These are phyloP conservation scores for Aspergillus sp. DNA, from an alignment of 2,329 filamentous ascomycete species.

Conservation along the genomic window DNA sequence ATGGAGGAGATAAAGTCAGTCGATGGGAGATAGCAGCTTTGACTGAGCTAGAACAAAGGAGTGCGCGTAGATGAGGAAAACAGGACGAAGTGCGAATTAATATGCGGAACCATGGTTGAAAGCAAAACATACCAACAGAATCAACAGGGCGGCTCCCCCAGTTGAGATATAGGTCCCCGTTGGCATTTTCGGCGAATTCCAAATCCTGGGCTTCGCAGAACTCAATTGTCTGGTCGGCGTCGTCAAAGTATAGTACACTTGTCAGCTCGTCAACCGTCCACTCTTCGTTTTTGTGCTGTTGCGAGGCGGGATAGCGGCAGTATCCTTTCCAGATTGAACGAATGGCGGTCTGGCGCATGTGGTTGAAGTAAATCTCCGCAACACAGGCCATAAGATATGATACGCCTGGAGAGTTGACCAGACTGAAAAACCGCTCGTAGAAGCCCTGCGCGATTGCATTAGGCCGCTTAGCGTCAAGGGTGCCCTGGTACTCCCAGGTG, in stretches of 20 bases:
- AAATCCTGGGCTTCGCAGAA: conserved; percentile 62
- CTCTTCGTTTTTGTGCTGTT: conserved; percentile 55
- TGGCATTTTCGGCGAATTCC: conserved; percentile 50
- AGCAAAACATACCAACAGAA: conserved; percentile 50
- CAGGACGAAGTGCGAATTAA: conserved; percentile 16
- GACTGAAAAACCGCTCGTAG: conserved; percentile 61
- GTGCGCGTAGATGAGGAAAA: conserved; percentile 4
- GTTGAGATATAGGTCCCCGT: conserved; percentile 57
- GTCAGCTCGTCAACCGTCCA: conserved; percentile 61
- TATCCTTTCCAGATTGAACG: conserved; percentile 60
- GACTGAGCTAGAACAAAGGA: background rate
- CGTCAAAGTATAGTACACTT: conserved; percentile 59
- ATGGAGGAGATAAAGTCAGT: conserved; percentile 25
- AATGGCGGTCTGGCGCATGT: conserved; percentile 61
- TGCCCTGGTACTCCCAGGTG: conserved; percentile 56
- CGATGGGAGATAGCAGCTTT: conserved; percentile 14
- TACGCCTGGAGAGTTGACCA: conserved; percentile 58
- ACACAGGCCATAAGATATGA: conserved; percentile 69
- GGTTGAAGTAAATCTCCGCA: conserved; percentile 65
- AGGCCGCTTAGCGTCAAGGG: conserved; percentile 52
- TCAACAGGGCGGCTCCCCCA: conserved; percentile 51
- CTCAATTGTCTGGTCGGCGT: conserved; percentile 55
- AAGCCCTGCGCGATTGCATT: conserved; percentile 63
- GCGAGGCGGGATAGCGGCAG: conserved; percentile 53
- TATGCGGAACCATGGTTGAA: conserved; percentile 23